These are phyloP conservation scores for Lactuca saligna DNA, from an alignment of 129 eudicot species.

Conservation along the genomic window DNA sequence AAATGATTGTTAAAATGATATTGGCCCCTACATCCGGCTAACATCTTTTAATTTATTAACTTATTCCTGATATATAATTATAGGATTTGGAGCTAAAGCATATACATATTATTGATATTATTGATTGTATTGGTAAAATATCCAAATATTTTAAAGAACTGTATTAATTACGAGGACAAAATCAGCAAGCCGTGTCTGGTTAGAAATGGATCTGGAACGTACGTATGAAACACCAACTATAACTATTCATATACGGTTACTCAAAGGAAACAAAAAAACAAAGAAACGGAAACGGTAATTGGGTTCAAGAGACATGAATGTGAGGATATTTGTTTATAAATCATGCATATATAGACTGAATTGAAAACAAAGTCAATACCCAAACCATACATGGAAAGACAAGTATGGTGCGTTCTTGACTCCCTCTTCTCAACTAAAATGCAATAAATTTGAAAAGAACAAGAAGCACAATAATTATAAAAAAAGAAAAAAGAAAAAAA, in stretches of 20 bases:
- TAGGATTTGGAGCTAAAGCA: too few relatives aligned
- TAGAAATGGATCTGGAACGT: too few relatives aligned
- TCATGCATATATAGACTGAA: conserved; percentile 9
- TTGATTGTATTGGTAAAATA: too few relatives aligned
- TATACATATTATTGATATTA: too few relatives aligned
- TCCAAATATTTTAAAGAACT: too few relatives aligned
- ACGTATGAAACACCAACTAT: too few relatives aligned
- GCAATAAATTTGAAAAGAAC: conserved; percentile 27
- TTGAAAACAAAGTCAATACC: conserved; percentile 77
- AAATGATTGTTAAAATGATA: not conserved
- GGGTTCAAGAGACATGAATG: not conserved
- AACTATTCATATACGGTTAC: not conserved
- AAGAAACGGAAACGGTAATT: not conserved
- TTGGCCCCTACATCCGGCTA: conserved; percentile 1
- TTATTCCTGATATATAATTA: not conserved
- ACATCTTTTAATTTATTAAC: too few relatives aligned
- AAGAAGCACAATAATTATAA: conserved; percentile 1
- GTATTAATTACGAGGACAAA: too few relatives aligned
- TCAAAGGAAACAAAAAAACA: not conserved
- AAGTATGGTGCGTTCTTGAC: conserved; percentile 89
- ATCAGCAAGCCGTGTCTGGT: too few relatives aligned
- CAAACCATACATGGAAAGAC: conserved; percentile 66
- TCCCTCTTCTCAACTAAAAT: conserved; percentile 40
- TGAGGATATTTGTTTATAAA: conserved; percentile 14
- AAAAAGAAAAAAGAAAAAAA: conserved; percentile 4